Evolutionary conservation across 2,329 filamentous ascomycete genomes (phyloP), one percentile per base, ranked within the genome.

Genomic region (Beauveria brongniartii): DNA sequence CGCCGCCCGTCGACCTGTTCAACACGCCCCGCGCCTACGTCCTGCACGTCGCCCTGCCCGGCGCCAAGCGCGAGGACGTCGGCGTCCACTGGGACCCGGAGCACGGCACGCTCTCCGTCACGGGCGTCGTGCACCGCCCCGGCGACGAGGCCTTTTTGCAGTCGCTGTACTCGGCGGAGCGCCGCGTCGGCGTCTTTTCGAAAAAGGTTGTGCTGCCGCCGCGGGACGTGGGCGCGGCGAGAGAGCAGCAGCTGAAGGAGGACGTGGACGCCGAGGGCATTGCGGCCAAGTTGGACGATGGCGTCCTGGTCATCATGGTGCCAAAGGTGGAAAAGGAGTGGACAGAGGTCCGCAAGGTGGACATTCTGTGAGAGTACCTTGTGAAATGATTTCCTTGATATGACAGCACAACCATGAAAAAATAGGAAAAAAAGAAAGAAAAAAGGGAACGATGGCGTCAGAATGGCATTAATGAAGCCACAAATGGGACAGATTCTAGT

Each of bases 61-160:
- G 91, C 28, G 90, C 87, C 1, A 87, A 87, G 75, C 92, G 92
- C 74, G 82, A 90, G 67, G 89, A 94, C 68, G 77, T 94, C 6
- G 87, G 82, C 61, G 83, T 94, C 51, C 86, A 87, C 71, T 95
- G 89, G 83, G 85, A 93, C 66, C 79, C 83, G 0, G 87, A 90
- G 62, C 84, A 83, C 68, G 81, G 79, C 52, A 77, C 82, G 60
- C 77, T 95, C 47, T 83, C 80, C 66, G 76, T 95, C 59, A 81
- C 86, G 1, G 91, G 91, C 56, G 86, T 92, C 0, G 80, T 92
- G 9, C 82, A 91, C 71, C 82, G 90, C 1, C 87, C 87, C 3
- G 87, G 85, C 8, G 83, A 90, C 70, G 89, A 92, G 69, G 80
- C 83, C 55, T 82, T 90, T 70, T 72, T 91, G 65, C 81, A 82